Base-by-base conservation (phyloP, 495 filamentous ascomycete species). In the Xylaria scruposa region DNA sequence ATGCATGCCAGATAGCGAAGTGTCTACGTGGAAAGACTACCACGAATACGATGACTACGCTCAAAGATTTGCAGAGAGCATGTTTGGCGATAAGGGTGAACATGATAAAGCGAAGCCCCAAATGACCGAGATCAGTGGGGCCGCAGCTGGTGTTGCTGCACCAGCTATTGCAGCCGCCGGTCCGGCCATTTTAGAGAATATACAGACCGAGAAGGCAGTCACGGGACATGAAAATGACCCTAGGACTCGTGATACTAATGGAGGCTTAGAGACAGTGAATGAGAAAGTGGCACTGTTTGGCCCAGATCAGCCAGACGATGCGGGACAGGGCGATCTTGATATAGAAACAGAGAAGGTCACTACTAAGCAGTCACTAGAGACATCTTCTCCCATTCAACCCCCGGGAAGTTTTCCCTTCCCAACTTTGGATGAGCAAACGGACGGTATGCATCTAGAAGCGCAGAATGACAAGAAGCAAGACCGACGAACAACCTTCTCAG, bases 1-100 rank as follows among this genome's bases (percentile, higher is more conserved):
- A 59, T 97, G 94, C 81, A 95, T 95, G 93, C 96, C 96, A 2
- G 96, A 99, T 77, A 97, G 89, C 67, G 94, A 98, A 75, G 97
- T 97, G 73, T 92, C 91, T 73, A 93, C 89, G 63, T 99, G 97
- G 97, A 91, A 92, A 74, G 93, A 97, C 73, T 99, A 98, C 83
- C 94, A 93, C 76, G 92, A 97, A 70, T 97, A 91, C 77, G 83
- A 89, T 60, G 88, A 91, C 6, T 98, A 97, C 78, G 88, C 87
- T 31, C 90, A 92, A 73, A 88, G 91, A 17, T 97, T 98, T 81
- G 87, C 89, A 67, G 91, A 93, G 70, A 89, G 90, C 73, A 85
- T 86, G 83, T 82, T 78, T n/a, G 80, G 81, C 19, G 78, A 78
- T 19, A 83, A 81, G 40, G 81, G 78, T 74, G 80, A 82, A 63